Percentiles rank a stretch among this genome's conserved stretches.
Evolutionary conservation across 2,329 filamentous ascomycete genomes (phyloP).

Genomic region (Calonectria hongkongensis): DNA sequence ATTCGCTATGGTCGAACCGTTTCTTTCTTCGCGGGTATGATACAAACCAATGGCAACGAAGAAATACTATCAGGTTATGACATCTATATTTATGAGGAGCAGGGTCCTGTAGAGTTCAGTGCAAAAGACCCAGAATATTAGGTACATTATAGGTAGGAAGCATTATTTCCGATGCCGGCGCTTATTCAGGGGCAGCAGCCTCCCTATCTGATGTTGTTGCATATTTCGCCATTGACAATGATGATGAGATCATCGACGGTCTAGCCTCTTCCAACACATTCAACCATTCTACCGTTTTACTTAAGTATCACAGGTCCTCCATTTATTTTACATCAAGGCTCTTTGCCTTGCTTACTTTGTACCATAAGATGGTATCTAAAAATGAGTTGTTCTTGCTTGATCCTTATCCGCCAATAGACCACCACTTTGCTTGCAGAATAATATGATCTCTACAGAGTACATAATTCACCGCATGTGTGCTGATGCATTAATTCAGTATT

Average conservation of each 20-base stretch:
- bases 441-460: too few species aligned
- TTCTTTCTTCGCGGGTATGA: too few species aligned
- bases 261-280: background rate
- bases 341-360: background rate
- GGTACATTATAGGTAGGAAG: too few species aligned
- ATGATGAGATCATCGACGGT: constrained; percentile 7
- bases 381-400: too few species aligned
- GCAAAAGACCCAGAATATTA: background rate
- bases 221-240: constrained; percentile 12
- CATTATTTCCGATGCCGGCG: background rate
- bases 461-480: too few species aligned
- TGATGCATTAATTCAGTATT: too few species aligned
- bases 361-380: too few species aligned
- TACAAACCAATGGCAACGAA: background rate
- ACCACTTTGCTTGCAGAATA: too few species aligned
- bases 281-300: background rate
- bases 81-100: background rate
- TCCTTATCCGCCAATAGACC: too few species aligned
- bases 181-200: background rate
- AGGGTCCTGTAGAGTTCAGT: background rate
- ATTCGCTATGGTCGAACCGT: too few species aligned
- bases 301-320: background rate
- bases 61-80: background rate
- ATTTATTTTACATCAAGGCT: background rate
- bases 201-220: background rate